Conservation (phyloP, 176 grass and related monocot genomes). For the Alloteropsis semialata region DNA sequence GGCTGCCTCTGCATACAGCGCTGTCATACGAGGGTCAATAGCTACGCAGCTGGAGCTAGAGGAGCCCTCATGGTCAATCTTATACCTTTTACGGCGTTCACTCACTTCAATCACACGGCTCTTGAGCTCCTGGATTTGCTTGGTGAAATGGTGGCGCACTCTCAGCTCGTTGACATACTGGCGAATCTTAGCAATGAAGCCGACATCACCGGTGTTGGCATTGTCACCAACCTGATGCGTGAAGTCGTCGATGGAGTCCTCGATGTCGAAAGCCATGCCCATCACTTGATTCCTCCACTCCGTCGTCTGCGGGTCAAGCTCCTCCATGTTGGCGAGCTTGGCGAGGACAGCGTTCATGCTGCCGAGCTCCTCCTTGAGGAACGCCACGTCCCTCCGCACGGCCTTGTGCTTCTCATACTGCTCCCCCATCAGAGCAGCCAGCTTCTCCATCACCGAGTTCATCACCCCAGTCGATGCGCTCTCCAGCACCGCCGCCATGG, state of each 20-base stretch:
- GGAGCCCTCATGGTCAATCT: no score
- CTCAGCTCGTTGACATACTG: no score
- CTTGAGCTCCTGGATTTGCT: no score
- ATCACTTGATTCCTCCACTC: conserved; percentile 1
- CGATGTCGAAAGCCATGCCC: neutral
- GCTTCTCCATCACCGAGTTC: neutral
- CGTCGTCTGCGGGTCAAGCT: neutral
- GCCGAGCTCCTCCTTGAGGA: no score
- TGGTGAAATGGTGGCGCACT: no score
- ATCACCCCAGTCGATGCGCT: neutral
- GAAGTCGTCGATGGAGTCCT: neutral
- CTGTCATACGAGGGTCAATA: no score
- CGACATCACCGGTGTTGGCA: no score
- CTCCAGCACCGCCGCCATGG: neutral
- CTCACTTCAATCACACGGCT: no score
- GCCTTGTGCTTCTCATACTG: neutral
- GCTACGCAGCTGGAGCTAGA: no score
- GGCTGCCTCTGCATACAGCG: no score
- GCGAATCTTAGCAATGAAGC: no score
- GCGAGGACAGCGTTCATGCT: neutral
- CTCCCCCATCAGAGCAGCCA: neutral
- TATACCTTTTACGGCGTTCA: no score
- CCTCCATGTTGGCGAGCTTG: neutral
- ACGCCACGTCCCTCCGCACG: neutral
- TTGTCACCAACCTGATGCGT: neutral